Base-by-base conservation (phyloP, 305 asterid species). In the Fraxinus angustifolia region DNA sequence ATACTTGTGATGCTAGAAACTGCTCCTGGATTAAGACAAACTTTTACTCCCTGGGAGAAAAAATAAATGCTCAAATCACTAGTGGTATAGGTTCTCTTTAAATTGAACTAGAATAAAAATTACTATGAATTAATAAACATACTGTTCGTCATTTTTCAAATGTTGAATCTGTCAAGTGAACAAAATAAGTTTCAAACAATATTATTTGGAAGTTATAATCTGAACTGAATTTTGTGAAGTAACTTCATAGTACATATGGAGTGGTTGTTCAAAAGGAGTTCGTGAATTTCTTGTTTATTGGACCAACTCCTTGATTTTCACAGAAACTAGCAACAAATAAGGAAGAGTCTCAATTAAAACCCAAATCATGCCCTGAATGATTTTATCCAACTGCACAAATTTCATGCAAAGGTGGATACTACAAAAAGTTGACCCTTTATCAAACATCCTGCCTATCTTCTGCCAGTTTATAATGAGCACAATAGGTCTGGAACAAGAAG, bases 31-130 rank as follows among this genome's bases (percentile, higher is more conserved):
- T 90, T 85, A 84, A 94, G 93, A 83, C 90, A 89, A 56, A 94
- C 86, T 88, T 93, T 94, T 82, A 94, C 93, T 80, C 98, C 98
- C 98, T 91, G 90, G 79, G 73, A 86, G 68, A 81, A 23, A 75
- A 76, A 76, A 75, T 19, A 30, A 84, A 65, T 42, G 56, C 67
- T 75, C 83, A 78, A 62, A 68, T 82, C 30, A 78, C 82, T 17
- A 67, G 45, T 16, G 42, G 73, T 67, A 67, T 3, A 28, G 38
- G 38, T 34, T 67, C 36, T 10, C 38, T 11, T 62, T 67, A 28
- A 14, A 12, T 28, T 67, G 73, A 67, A 26, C 36, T 4, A 26
- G 8, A 26, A 4, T 30, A 12, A 30, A 67, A 11, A 67, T 62
- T 21, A 23, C 11, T 23, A 21, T 26, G 17, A 67, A 26, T 11